Evolutionary conservation across 2,329 filamentous ascomycete genomes (phyloP).

Genomic region (Aspergillus hiratsukae): DNA sequence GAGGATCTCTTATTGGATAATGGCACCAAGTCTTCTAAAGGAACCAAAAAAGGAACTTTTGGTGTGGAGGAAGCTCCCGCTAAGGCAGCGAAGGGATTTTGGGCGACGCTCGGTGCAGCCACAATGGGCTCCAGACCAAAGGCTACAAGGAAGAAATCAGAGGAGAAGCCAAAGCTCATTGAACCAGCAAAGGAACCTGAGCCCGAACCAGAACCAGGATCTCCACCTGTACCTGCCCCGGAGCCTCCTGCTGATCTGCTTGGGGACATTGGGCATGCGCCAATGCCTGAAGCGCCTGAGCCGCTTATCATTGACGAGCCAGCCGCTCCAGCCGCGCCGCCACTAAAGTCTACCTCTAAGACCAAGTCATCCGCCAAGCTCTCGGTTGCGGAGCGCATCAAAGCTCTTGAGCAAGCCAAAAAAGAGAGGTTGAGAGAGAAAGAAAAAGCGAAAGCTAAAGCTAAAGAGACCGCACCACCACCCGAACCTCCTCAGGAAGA

Average conservation of each 20-base stretch:
- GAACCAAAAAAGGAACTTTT: constrained; percentile 30
- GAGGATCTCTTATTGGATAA: constrained; percentile 37
- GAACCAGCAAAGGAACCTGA: constrained; percentile 22
- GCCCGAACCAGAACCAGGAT: constrained; percentile 12
- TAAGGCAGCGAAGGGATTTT: constrained; percentile 40
- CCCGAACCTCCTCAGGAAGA: constrained; percentile 8
- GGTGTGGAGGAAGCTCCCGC: constrained; percentile 33
- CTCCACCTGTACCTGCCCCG: constrained; percentile 11
- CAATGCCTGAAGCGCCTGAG: constrained; percentile 25
- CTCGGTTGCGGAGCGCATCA: constrained; percentile 53
- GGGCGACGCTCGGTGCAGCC: constrained; percentile 40
- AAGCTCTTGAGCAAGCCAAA: constrained; percentile 39
- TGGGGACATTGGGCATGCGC: constrained; percentile 33
- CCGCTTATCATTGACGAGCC: constrained; percentile 38
- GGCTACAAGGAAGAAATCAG: constrained; percentile 43
- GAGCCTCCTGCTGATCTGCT: constrained; percentile 22
- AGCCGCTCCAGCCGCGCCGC: constrained; percentile 34
- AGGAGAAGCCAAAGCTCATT: constrained; percentile 44
- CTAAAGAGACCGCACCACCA: constrained; percentile 13
- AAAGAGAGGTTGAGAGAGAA: constrained; percentile 34
- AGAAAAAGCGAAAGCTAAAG: constrained; percentile 15
- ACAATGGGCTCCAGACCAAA: constrained; percentile 37
- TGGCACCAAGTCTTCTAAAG: constrained; percentile 34
- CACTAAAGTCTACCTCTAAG: constrained; percentile 40
- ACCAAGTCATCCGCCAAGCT: constrained; percentile 39